phyloP scores from a whole-genome alignment of 306 rosid genomes.

The Casuarina cunninghamiana region DNA sequence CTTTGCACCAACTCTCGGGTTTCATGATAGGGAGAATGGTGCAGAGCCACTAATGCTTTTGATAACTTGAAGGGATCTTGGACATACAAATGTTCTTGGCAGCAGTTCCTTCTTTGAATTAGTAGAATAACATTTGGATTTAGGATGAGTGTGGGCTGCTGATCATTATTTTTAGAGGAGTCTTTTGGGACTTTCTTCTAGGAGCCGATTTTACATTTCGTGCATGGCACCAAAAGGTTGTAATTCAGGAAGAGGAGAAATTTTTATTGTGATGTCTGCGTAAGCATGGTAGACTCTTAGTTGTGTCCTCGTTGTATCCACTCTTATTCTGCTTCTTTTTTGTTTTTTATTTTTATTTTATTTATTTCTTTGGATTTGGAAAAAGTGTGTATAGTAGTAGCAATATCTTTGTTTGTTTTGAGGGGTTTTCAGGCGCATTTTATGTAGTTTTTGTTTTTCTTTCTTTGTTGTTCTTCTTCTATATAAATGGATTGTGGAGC shows the following conservation, averaged over 20 bases:
- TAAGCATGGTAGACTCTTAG: neutral
- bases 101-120: too few species aligned
- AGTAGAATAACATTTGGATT: too few species aligned
- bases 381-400: neutral
- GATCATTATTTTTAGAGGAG: neutral
- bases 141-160: neutral
- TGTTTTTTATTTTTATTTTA: neutral
- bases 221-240: neutral
- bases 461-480: neutral
- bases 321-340: neutral
- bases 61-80: too few species aligned
- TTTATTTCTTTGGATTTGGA: neutral
- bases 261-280: neutral
- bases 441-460: neutral
- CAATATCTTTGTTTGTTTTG: neutral
- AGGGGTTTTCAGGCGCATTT: neutral
- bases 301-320: neutral
- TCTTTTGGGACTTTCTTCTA: neutral
- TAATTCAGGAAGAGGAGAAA: neutral
- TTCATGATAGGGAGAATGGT: too few species aligned
- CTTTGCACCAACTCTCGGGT: too few species aligned
- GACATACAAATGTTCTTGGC: too few species aligned
- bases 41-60: too few species aligned
- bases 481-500: neutral
- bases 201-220: neutral